Base-by-base conservation (phyloP, 768 basidiomycete genomes). In the Russula griseocarnosa region DNA sequence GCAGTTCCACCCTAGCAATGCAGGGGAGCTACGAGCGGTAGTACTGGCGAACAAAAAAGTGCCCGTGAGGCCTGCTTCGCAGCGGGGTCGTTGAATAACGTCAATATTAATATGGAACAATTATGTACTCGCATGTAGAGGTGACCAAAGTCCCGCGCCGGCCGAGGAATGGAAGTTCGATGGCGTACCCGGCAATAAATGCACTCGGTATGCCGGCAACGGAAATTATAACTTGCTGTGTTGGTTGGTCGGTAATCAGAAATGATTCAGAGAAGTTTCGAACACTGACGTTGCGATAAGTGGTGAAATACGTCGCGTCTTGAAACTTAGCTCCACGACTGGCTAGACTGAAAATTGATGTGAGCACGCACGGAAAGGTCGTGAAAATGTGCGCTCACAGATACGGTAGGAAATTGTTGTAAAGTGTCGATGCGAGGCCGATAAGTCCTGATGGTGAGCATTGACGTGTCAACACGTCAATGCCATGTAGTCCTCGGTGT, bases 1-100 rank as follows among this genome's bases (percentile, higher is more conserved):
- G 70, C 88, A 92, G 73, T 91, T 90, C 89, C 89, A 92, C 53
- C 84, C 89, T 28, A 92, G 78, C 47, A 91, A 79, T 30, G 82
- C 79, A 64, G 86, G 78, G 9, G 86, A 88, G 63, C 81, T 84
- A 68, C 83, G 80, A 34, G 89, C 81, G n/a, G 88, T 90, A 51
- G 89, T 91, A 36, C 82, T 85, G 66, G 80, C 85, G 70, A 88
- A 86, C 52, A 93, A 80, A 76, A 91, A 91, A 14, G 79, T 79
- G 18, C 88, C 89, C 13, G 90, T 91, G 69, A 90, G 79, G 71
- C 80, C 84, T 86, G 75, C 71, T 79, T 79, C 73, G 50, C 75
- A 76, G 76, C 55, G 74, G 72, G 11, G 75, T 79, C 75, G 75
- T 79, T 79, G 76, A 81, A 74, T 69, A 76, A 75, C 72, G 74